A percentile compares a stretch with the other conserved stretches of the same genome.
These are phyloP conservation scores for Malus sieversii DNA, from an alignment of 306 rosid species.

Conservation along the genomic window DNA sequence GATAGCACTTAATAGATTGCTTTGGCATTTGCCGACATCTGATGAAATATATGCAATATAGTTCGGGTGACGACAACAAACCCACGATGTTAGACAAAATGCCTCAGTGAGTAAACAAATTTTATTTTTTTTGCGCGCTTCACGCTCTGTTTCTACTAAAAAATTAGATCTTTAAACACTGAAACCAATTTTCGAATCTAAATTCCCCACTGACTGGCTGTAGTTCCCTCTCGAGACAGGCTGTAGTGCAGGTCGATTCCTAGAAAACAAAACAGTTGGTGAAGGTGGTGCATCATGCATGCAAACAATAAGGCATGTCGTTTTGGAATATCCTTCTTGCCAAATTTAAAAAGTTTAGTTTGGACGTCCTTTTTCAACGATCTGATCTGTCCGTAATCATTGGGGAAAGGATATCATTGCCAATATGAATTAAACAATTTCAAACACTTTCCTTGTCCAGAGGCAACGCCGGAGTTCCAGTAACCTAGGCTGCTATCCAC, in stretches of 20 bases:
- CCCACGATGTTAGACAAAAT: no score
- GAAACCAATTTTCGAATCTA: no score
- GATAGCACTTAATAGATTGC: no score
- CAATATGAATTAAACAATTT: not conserved
- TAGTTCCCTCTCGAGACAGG: not conserved
- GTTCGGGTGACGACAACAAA: no score
- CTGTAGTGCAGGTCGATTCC: not conserved
- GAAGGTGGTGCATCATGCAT: not conserved
- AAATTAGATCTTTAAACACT: no score
- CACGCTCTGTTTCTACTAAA: no score
- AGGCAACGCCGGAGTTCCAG: not conserved
- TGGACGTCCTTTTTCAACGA: not conserved
- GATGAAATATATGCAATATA: no score
- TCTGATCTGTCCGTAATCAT: not conserved
- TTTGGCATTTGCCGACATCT: no score
- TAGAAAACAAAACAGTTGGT: constrained; percentile 1
- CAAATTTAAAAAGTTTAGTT: not conserved
- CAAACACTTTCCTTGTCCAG: not conserved
- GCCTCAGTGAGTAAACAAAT: no score
- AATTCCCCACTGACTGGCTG: no score
- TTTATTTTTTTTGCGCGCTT: rapidly evolving
- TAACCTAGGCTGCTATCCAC: not conserved
- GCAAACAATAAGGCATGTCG: not conserved
- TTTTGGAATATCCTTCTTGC: not conserved
- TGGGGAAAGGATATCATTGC: not conserved